These are phyloP conservation scores for Wickerhamomyces subpelliculosus DNA, from an alignment of 805 yeast species.

Conservation along the genomic window DNA sequence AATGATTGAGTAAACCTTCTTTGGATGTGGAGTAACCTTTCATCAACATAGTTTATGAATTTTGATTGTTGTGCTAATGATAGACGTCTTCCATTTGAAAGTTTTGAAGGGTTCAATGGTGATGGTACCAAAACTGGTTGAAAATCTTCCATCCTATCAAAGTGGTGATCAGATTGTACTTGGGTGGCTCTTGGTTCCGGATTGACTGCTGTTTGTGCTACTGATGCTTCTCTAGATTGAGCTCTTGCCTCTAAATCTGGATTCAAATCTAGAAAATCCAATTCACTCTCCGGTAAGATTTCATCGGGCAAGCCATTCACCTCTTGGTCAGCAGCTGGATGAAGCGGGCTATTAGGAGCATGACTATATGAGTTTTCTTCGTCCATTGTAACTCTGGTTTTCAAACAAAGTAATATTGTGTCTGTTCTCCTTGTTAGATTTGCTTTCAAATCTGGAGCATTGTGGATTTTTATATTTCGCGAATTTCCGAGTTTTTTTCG, in stretches of 20 bases:
- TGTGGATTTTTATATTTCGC: no score
- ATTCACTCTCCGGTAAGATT: slow-evolving; percentile 8
- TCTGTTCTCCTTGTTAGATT: no score
- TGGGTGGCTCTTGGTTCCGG: no score
- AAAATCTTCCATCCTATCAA: slow-evolving; percentile 10
- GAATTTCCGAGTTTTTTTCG: no score
- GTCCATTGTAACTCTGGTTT: neutral
- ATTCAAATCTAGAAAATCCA: slow-evolving; percentile 19
- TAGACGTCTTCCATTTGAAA: slow-evolving; percentile 21
- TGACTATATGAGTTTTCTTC: slow-evolving; percentile 6
- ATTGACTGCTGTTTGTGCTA: neutral
- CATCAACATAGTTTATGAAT: slow-evolving; percentile 49
- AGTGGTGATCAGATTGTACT: no score
- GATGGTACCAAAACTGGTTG: slow-evolving; percentile 8
- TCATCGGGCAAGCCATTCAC: slow-evolving; percentile 5
- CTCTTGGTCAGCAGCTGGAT: slow-evolving; percentile 19
- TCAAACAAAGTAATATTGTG: no score
- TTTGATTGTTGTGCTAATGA: slow-evolving; percentile 48
- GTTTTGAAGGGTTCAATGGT: slow-evolving; percentile 2
- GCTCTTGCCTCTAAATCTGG: slow-evolving; percentile 11
- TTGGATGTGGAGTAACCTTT: slow-evolving; percentile 44
- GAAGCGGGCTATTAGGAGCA: slow-evolving; percentile 19
- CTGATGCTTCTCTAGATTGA: neutral
- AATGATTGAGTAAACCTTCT: slow-evolving; percentile 43
- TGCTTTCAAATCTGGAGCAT: no score